phyloP scores from a whole-genome alignment of 257 asterid species.

The Solanum okadae region DNA sequence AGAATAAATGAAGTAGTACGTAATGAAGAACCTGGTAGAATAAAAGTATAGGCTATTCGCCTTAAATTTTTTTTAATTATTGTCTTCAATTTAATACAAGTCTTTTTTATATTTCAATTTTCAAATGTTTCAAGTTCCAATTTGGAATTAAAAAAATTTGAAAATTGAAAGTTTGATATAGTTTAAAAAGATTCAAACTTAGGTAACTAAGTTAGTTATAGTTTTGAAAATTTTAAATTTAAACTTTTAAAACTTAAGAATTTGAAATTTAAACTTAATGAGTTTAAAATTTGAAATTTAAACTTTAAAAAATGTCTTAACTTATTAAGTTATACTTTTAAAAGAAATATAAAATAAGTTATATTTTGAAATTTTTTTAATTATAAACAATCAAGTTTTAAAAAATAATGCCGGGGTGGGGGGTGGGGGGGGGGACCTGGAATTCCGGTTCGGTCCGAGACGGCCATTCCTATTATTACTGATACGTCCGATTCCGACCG shows the following conservation, averaged over 20 bases:
- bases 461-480: background rate
- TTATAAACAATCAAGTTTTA: too few species aligned
- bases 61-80: background rate
- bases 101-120: background rate
- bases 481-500: too few species aligned
- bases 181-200: background rate
- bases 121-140: too few species aligned
- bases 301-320: too few species aligned
- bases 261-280: too few species aligned
- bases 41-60: background rate
- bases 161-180: background rate
- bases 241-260: background rate
- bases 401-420: too few species aligned
- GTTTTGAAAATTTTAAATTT: background rate
- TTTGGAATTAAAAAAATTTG: background rate
- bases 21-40: background rate
- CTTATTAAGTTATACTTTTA: too few species aligned
- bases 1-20: background rate
- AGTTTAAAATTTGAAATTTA: too few species aligned
- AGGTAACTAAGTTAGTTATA: background rate
- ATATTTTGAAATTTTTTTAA: too few species aligned
- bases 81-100: background rate
- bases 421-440: too few species aligned
- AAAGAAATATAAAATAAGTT: too few species aligned
- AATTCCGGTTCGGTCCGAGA: too few species aligned